Evolutionary conservation across 2,329 filamentous ascomycete species (phyloP), one percentile per base, ranked within the genome.

Genomic region (Neopestalotiopsis sp.): DNA sequence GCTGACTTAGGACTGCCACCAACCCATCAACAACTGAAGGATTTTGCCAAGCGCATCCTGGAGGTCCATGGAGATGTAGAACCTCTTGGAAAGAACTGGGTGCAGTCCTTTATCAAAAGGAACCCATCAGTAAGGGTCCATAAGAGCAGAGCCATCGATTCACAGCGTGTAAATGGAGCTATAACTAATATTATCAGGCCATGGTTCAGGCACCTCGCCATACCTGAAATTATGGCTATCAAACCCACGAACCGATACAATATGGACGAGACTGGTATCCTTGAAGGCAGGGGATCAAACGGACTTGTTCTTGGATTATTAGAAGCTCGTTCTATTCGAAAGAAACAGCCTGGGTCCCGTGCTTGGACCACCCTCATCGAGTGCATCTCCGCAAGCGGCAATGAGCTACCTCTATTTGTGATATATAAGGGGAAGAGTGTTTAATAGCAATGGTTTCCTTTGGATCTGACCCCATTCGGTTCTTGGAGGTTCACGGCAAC

Each of bases 301-400:
- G 49, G 49, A 56, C 20, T 56, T 17, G 49, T 56, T 24, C 49
- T 56, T 24, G 49, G 49, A n/a, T n/a, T 2, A n/a, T 17, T 3
- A 17, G 17, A 56, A 24, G 20, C 14, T n/a, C 49, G 49, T 24
- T 7, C 49, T n/a, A 56, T 56, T 56, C 49, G 49, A 56, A 56
- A 56, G 49, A 56, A 56, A 56, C 49, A 56, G 49, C 49, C 49
- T 56, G 49, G 49, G 14, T 56, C 49, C 14, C 49, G 49, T n/a
- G 49, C 49, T 56, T 56, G 49, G 49, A 56, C 49, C 20, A n/a
- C 49, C 49, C 20, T 56, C 20, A 56, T 56, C 49, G 49, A 56
- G 20, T 56, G 49, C 20, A 56, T 56, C 49, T 56, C 49, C 20
- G 49, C 49, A 17, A 17, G 2, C 4, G 49, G 49, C 20, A 17